These are phyloP conservation scores for Boletus pseudopeckii DNA, from an alignment of 768 basidiomycete species.

Conservation along the genomic window DNA sequence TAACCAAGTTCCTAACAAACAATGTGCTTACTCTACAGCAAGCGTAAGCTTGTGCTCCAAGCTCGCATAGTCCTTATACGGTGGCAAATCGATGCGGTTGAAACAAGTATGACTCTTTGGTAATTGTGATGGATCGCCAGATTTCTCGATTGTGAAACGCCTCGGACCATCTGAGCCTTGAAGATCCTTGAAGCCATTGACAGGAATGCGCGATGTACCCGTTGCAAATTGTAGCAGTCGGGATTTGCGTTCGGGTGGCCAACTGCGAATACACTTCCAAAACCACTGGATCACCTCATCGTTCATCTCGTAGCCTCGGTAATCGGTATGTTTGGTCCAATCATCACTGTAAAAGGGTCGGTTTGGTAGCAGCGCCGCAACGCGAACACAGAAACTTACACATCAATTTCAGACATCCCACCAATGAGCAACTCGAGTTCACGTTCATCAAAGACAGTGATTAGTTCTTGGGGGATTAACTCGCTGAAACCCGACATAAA, in stretches of 20 bases:
- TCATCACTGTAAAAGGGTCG: slow-evolving; percentile 59
- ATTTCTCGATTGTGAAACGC: slow-evolving; percentile 98
- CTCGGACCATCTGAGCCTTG: slow-evolving; percentile 97
- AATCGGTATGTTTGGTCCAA: slow-evolving; percentile 99
- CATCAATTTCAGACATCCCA: slow-evolving; percentile 99
- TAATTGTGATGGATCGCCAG: slow-evolving; percentile 92
- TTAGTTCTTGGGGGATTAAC: slow-evolving; percentile 93
- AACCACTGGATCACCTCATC: slow-evolving; percentile 99
- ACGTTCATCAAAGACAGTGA: slow-evolving; percentile 98
- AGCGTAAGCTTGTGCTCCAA: slow-evolving; percentile 93
- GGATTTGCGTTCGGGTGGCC: slow-evolving; percentile 98
- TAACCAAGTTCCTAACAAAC: slow-evolving; percentile 1
- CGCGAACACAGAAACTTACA: slow-evolving; percentile 51
- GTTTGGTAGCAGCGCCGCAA: neutral
- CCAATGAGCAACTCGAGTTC: slow-evolving; percentile 97
- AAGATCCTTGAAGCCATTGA: slow-evolving; percentile 97
- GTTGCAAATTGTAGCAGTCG: slow-evolving; percentile 95
- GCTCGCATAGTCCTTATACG: slow-evolving; percentile 93
- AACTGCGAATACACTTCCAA: slow-evolving; percentile 97
- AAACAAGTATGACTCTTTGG: slow-evolving; percentile 98
- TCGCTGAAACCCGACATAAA: slow-evolving; percentile 99
- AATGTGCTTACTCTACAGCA: slow-evolving; percentile 78
- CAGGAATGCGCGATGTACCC: slow-evolving; percentile 94
- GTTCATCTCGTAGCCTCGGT: slow-evolving; percentile 92
- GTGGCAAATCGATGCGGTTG: slow-evolving; percentile 95